phyloP scores from a whole-genome alignment of 768 basidiomycete genomes.

The Suillus americanus region DNA sequence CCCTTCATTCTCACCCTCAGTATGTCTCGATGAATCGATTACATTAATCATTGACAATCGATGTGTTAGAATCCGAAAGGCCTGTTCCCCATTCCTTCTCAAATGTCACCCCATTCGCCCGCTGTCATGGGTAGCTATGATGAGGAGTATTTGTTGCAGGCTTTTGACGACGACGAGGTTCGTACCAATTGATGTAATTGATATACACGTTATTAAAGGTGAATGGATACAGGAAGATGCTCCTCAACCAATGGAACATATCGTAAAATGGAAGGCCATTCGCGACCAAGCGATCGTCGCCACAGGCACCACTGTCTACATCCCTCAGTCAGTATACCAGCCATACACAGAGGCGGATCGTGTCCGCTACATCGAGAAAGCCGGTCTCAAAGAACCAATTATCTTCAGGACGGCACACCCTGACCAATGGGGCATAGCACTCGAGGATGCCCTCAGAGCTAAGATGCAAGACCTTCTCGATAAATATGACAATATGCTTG shows the following conservation, averaged over 20 bases:
- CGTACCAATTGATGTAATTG: neutral
- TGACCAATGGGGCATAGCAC: constrained; percentile 57
- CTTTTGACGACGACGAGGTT: neutral
- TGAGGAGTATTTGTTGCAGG: neutral
- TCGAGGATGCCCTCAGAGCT: constrained; percentile 63
- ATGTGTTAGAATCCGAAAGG: neutral
- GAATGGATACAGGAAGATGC: constrained; percentile 17
- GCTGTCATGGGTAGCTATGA: neutral
- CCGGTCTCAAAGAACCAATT: constrained; percentile 61
- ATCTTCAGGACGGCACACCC: constrained; percentile 57
- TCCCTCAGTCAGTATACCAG: constrained; percentile 72
- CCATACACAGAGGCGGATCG: constrained; percentile 78
- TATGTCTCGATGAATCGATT: neutral
- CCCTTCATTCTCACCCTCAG: neutral
- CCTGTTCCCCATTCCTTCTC: neutral
- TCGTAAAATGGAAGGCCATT: constrained; percentile 26
- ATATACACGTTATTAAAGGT: neutral
- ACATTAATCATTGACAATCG: neutral
- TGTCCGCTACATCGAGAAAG: constrained; percentile 73
- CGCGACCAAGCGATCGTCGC: constrained; percentile 17
- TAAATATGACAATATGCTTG: constrained; percentile 67
- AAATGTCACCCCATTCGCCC: neutral
- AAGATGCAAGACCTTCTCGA: constrained; percentile 52
- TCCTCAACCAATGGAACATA: constrained; percentile 23
- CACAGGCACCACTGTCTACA: constrained; percentile 44